A percentile compares a stretch with the other conserved stretches of the same genome.
These are phyloP conservation scores for Tuber umbilicatum DNA, from an alignment of 495 filamentous ascomycete species.

Conservation along the genomic window DNA sequence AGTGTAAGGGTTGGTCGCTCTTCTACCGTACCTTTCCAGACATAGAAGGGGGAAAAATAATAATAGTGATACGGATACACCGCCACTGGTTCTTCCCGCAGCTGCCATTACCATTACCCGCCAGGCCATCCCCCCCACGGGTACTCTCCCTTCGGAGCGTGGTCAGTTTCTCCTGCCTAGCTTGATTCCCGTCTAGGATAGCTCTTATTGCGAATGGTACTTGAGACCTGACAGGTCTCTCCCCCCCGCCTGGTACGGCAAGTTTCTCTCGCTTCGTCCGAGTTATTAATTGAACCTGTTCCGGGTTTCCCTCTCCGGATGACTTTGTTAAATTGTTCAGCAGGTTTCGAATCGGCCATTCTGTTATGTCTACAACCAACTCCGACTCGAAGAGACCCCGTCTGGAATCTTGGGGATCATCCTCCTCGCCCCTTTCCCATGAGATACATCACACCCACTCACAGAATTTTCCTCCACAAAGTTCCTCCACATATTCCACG, in stretches of 20 bases:
- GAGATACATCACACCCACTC: constrained; percentile 33
- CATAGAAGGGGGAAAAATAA: background rate
- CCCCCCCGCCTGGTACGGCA: constrained; percentile 16
- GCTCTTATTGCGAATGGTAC: constrained; percentile 35
- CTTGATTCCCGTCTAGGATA: constrained; percentile 14
- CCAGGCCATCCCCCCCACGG: constrained; percentile 22
- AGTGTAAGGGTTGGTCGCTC: background rate
- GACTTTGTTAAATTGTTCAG: constrained; percentile 34
- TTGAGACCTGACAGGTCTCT: constrained; percentile 25
- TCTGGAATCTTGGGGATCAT: constrained; percentile 37
- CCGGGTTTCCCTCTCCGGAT: constrained; percentile 34
- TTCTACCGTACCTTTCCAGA: background rate
- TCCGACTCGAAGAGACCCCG: constrained; percentile 38
- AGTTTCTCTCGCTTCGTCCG: constrained; percentile 5
- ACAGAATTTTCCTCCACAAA: constrained; percentile 36
- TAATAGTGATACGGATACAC: background rate
- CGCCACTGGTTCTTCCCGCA: background rate
- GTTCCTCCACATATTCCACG: constrained; percentile 36
- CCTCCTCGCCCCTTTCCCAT: constrained; percentile 33
- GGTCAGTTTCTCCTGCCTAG: constrained; percentile 16
- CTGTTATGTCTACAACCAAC: constrained; percentile 39
- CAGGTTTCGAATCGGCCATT: constrained; percentile 34
- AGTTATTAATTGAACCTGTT: constrained; percentile 32
- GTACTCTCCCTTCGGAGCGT: constrained; percentile 25
- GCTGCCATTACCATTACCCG: background rate